These are phyloP conservation scores for Lyophyllum semitale DNA, from an alignment of 768 basidiomycete genomes.

Conservation along the genomic window DNA sequence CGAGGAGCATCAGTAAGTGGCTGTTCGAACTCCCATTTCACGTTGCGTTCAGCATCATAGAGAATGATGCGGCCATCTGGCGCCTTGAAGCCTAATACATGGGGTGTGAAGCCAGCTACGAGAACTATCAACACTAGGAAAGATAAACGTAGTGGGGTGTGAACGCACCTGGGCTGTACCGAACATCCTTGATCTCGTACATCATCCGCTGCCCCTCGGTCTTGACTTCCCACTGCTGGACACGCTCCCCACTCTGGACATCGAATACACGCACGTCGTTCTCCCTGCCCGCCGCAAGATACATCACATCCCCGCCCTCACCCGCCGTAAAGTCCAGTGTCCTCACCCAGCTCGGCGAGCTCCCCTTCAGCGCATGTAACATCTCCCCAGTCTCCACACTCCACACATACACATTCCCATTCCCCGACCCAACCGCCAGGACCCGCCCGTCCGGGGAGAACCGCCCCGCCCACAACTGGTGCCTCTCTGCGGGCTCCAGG, in stretches of 20 bases:
- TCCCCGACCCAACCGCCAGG: not conserved
- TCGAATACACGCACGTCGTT: not conserved
- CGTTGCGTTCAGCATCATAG: not conserved
- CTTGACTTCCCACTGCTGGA: not conserved
- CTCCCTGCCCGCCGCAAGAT: not conserved
- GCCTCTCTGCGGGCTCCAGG: not conserved
- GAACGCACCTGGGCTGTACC: not conserved
- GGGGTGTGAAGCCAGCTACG: not conserved
- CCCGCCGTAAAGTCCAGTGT: not conserved
- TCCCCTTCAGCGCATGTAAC: not conserved
- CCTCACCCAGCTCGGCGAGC: not conserved
- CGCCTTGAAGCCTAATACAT: not conserved
- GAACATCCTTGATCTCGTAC: not conserved
- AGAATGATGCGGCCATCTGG: not conserved
- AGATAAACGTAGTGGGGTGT: not conserved
- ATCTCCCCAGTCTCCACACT: not conserved
- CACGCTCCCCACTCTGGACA: not conserved
- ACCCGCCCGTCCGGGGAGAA: not conserved
- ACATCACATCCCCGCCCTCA: not conserved
- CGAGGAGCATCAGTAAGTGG: not conserved
- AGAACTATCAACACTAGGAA: not conserved
- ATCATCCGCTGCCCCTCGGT: not conserved
- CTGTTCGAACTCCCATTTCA: slow-evolving; percentile 5
- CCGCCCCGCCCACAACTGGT: not conserved
- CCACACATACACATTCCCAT: not conserved